Conservation (phyloP, 352 stramenopile genomes). For the Globisporangium middletonii region DNA sequence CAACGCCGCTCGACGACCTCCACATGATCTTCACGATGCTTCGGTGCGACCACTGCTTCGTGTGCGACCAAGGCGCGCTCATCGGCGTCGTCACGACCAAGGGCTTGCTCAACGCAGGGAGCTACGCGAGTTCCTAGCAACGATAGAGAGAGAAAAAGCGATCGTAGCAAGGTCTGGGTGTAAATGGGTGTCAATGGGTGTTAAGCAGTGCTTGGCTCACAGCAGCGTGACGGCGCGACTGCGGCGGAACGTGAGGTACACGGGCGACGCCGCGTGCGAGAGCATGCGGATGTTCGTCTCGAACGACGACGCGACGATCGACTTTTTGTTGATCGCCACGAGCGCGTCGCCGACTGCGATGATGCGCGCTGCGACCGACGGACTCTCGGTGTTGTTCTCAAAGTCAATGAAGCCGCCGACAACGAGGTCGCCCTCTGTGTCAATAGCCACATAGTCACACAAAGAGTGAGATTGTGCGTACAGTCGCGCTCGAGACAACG, state of each 20-base stretch:
- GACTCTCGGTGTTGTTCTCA: constrained; percentile 75
- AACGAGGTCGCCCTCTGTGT: constrained; percentile 63
- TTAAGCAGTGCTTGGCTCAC: constrained; percentile 14
- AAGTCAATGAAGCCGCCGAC: constrained; percentile 82
- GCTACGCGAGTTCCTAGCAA: constrained; percentile 9
- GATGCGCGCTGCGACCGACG: constrained; percentile 65
- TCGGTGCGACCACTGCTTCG: constrained; percentile 82
- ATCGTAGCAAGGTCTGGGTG: not conserved
- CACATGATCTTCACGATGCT: constrained; percentile 92
- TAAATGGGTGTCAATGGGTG: not conserved
- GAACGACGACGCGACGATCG: constrained; percentile 79
- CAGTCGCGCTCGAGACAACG: not conserved
- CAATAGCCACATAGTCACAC: constrained; percentile 2
- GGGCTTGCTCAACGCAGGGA: constrained; percentile 52
- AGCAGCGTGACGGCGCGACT: constrained; percentile 56
- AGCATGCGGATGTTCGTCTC: constrained; percentile 85
- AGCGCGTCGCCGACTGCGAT: constrained; percentile 74
- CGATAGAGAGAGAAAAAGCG: not conserved
- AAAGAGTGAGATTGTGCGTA: constrained; percentile 3
- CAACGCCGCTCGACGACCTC: constrained; percentile 76
- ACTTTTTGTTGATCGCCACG: constrained; percentile 86
- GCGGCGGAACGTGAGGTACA: constrained; percentile 81
- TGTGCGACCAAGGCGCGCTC: constrained; percentile 80
- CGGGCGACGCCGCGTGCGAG: constrained; percentile 63
- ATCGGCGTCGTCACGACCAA: constrained; percentile 81